A percentile compares a stretch with the other conserved stretches of the same genome.
Conservation (phyloP, 1,284 basidiomycete species). For the Meira miltonrushii region DNA sequence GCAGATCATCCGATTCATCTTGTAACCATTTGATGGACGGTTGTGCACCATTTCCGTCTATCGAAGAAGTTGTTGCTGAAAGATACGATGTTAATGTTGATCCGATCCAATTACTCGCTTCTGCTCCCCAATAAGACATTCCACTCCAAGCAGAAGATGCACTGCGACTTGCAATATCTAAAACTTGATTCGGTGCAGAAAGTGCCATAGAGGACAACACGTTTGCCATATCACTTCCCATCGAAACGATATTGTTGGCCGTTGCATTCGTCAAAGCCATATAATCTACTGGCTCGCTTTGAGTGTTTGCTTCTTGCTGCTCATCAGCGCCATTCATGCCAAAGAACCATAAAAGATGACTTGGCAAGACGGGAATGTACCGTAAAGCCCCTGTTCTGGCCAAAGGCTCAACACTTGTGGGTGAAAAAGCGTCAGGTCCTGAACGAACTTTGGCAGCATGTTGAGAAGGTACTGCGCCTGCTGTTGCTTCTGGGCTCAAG, state of each 20-base stretch:
- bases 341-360: conserved; percentile 27
- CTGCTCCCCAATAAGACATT: background rate
- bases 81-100: background rate
- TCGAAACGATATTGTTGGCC: background rate
- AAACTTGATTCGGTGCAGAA: background rate
- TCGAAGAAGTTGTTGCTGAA: too few relatives aligned
- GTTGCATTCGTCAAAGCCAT: background rate
- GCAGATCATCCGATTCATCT: background rate
- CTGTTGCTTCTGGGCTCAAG: too few relatives aligned
- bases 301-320: background rate
- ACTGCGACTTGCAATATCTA: background rate
- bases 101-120: background rate
- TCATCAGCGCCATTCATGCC: conserved; percentile 15
- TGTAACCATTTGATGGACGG: too few relatives aligned
- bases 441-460: background rate
- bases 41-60: too few relatives aligned
- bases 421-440: conserved; percentile 4
- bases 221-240: background rate
- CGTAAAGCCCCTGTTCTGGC: conserved; percentile 9
- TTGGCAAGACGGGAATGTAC: conserved; percentile 32
- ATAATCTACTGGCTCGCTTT: background rate
- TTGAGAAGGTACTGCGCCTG: background rate
- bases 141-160: background rate
- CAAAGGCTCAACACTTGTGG: background rate
- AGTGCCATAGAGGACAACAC: background rate